Base-by-base conservation (phyloP, 768 basidiomycete species). In the Chalciporus pseudorubinellus region DNA sequence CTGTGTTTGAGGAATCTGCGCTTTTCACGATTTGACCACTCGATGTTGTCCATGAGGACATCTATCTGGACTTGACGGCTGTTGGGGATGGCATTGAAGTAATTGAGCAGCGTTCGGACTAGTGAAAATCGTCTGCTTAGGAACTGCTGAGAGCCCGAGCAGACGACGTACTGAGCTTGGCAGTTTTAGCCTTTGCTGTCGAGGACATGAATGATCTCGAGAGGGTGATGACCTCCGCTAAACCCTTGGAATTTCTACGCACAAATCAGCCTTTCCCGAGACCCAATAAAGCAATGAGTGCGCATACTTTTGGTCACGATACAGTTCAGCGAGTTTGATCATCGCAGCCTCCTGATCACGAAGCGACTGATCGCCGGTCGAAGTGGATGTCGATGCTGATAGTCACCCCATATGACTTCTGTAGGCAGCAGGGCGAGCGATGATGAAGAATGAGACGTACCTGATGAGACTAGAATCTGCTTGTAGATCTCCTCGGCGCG, bases 151-250 rank as follows among this genome's bases (percentile, higher is more conserved):
- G 16, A 21, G 43, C 4, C 20, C 22, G 44, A 4, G 26, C 36
- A 39, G 28, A 14, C 19, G 22, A 44, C 52, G 59, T 55, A 93
- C 93, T 95, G 57, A 98, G 83, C 73, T 95, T 95, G 3, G 94
- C 94, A 0, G 95, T 97, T 71, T 98, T 97, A 1, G 94, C 95
- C 71, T 98, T 98, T 14, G 95, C 95, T 0, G 92, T 90, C n/a
- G 88, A 87, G 0, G 90, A 85, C 81, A 95, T 90, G 75, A 95
- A 93, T 0, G 82, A 77, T 44, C 93, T 76, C 0, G 91, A 92
- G 22, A 87, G 77, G 0, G 84, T 88, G 49, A 97, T 90, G 33
- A 95, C 85, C 48, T 92, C 82, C 10, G 93, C 91, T 3, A 98
- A 77, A 16, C 89, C 89, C 54, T 84, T 69, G 18, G 90, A 85